Evolutionary conservation across 2,329 filamentous ascomycete genomes (phyloP), one percentile per base, ranked within the genome.

Genomic region (Aspergillus sp.): DNA sequence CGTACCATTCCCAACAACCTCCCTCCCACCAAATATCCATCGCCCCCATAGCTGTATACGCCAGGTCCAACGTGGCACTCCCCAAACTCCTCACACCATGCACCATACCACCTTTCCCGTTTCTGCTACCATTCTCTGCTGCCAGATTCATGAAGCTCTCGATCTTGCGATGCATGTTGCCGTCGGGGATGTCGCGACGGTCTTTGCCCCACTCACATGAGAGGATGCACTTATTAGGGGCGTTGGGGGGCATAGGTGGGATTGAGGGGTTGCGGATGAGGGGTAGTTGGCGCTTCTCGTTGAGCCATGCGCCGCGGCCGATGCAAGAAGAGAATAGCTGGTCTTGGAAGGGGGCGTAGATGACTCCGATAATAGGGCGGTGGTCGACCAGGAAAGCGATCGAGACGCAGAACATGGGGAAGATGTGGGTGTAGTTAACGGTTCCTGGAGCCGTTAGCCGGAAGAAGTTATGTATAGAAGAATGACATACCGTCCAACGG

Each of bases 11-110:
- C 85, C 85, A 88, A 57, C 85, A 88, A 0, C 85, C 85, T 3
- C 85, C 86, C 60, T 90, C 85, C 85, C 85, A 90, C 85, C 86
- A 89, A 8, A 89, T 87, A 64, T 90, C 86, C 52, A 89, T 83
- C 0, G 81, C 73, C 0, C 86, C 86, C 76, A 86, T 86, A 9
- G 86, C 86, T 7, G 81, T 79, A 60, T 89, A 90, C 0, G 85
- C 85, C 39, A 90, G 65, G 62, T 89, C 86, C 42, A 90, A 60
- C 1, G 86, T 87, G 7, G 86, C 86, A 57, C 83, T 85, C 4
- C 85, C 85, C 45, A 90, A 61, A 61, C 84, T 86, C 48, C 86
- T 69, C 37, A 90, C 73, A 0, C 86, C 86, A 63, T 90, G 86
- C 6, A 89, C 86, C 85, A 90, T 90, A 0, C 85, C 86, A 1